A percentile compares a stretch with the other conserved stretches of the same genome.
phyloP scores from a whole-genome alignment of 768 basidiomycete species.

The Amanita rubescens region DNA sequence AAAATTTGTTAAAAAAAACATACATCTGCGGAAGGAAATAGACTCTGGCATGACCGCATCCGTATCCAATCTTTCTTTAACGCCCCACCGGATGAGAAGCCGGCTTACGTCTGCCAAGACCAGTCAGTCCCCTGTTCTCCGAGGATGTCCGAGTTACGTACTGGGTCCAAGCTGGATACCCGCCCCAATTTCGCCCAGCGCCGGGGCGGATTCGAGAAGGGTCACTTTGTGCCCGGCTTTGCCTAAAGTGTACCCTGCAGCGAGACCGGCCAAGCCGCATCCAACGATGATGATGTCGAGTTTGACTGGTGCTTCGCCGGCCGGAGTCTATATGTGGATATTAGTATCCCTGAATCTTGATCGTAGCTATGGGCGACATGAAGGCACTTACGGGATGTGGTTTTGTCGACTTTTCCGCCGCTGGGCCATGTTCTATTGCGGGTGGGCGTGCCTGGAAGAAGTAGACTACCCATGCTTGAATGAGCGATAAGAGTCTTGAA shows the following conservation, averaged over 20 bases:
- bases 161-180: conserved; percentile 39
- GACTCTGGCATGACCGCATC: conserved; percentile 31
- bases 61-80: conserved; percentile 31
- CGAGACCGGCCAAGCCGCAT: conserved; percentile 43
- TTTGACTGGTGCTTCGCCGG: not conserved
- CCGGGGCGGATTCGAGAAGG: conserved; percentile 34
- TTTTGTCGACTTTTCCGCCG: not conserved
- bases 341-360: not conserved
- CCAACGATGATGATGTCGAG: conserved; percentile 37
- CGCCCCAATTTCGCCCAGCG: conserved; percentile 40
- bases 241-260: conserved; percentile 37
- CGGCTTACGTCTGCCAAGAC: conserved; percentile 20
- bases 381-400: not conserved
- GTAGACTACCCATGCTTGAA: not conserved
- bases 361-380: not conserved
- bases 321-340: not conserved
- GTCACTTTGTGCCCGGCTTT: conserved; percentile 42
- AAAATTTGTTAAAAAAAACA: no score
- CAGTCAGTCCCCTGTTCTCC: not conserved
- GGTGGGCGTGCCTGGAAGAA: not conserved
- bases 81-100: conserved; percentile 46
- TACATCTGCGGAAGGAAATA: conserved; percentile 36
- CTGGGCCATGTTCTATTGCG: not conserved
- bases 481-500: not conserved
- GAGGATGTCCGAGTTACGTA: conserved; percentile 25